Evolutionary conservation across 768 basidiomycete genomes (phyloP).

Genomic region (Termitomyces sp.): DNA sequence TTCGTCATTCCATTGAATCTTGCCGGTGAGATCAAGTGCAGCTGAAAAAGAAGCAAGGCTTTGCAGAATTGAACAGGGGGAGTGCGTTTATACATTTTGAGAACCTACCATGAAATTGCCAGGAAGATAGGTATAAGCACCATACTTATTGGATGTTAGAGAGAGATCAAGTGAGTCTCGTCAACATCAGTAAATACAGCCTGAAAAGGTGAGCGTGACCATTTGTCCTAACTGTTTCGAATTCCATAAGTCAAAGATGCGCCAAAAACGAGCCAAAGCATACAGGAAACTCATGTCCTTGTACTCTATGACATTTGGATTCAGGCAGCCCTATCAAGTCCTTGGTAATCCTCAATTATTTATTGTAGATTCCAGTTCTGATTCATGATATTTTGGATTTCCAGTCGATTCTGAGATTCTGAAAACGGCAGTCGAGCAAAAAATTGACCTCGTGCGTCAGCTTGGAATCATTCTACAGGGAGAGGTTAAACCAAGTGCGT

Average conservation of each 20-base stretch:
- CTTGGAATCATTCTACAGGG: constrained; percentile 79
- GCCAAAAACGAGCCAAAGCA: constrained; percentile 92
- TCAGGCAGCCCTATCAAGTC: constrained; percentile 91
- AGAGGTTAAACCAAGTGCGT: constrained; percentile 87
- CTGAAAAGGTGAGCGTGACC: background rate
- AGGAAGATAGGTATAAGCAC: constrained; percentile 18
- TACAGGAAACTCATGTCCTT: constrained; percentile 94
- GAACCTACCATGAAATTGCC: constrained; percentile 25
- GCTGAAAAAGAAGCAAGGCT: constrained; percentile 24
- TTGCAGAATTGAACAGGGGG: constrained; percentile 1
- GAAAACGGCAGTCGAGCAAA: constrained; percentile 59
- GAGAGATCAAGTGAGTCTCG: background rate
- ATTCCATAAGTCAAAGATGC: constrained; percentile 46
- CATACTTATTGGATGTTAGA: constrained; percentile 5
- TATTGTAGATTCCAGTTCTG: background rate
- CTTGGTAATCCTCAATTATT: constrained; percentile 50
- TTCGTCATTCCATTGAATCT: constrained; percentile 66
- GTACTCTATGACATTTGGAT: constrained; percentile 84
- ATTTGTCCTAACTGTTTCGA: background rate
- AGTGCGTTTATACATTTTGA: background rate
- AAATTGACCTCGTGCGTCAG: constrained; percentile 76
- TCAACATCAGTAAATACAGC: constrained; percentile 18
- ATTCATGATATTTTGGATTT: background rate
- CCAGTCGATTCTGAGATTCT: constrained; percentile 87
- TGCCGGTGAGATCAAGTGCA: constrained; percentile 59